Base-by-base conservation (phyloP, 257 asterid genomes). In the Solanum chilense region DNA sequence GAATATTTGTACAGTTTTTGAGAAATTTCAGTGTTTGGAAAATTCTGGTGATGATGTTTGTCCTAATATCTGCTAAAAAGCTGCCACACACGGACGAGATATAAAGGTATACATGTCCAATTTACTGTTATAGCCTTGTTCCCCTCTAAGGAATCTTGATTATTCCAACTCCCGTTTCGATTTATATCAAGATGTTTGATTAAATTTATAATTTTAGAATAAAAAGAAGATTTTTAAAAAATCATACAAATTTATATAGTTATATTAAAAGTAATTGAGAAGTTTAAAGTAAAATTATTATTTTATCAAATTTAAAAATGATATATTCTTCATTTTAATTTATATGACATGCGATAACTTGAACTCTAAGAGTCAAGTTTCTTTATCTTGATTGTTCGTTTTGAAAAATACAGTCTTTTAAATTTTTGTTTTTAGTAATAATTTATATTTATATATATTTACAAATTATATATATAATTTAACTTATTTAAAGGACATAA, bases 61-160 rank as follows among this genome's bases (percentile, higher is more conserved):
- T 89, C 84, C 52, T 73, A 76, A 87, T 83, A 90, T 86, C 88
- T 88, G 85, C 45, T 86, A 90, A 87, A 64, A 91, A 75, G 92
- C 87, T 90, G 91, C 86, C 87, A 78, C 92, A 52, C 77, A 73
- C 39, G 85, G 90, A 90, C 91, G 89, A 89, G 71, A 52, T 73
- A 88, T 85, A 85, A 68, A 45, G 82, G 3, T 37, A 10, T 2
- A 1, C 37, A 10, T 2, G 15, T 70, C n/a, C 2, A n/a, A 88
- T 71, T 87, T 83, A 90, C 93, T 23, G 3, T 0, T 62, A 16
- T 85, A n/a, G 1, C 92, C 94, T 89, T 60, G 88, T 73, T 69
- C 56, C 52, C 29, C 12, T 47, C 16, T 3, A 7, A 3, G 29
- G 66, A 16, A 27, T 80, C 27, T 16, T 16, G 27, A 47, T 80